These are phyloP conservation scores for Diaporthe sp. DNA, from an alignment of 2,329 filamentous ascomycete species.

Conservation along the genomic window DNA sequence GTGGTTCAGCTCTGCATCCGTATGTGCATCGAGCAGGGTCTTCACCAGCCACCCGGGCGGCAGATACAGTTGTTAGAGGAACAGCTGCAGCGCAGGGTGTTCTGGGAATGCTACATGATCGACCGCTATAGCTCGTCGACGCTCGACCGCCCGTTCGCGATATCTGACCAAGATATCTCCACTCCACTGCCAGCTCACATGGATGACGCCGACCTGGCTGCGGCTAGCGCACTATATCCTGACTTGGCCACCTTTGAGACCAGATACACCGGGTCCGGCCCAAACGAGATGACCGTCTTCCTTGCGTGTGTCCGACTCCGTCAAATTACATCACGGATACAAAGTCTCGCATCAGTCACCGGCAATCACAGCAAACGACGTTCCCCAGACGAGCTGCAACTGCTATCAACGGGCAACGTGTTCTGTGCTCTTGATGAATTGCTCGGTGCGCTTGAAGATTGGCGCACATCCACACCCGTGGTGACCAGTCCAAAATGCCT, in stretches of 20 bases:
- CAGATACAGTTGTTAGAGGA: not conserved
- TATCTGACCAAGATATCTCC: conserved; percentile 55
- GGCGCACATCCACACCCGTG: not conserved
- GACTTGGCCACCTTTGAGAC: not conserved
- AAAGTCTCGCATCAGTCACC: not conserved
- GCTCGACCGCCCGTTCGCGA: conserved; percentile 57
- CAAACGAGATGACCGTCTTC: conserved; percentile 1
- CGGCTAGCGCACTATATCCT: conserved; percentile 4
- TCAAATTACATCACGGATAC: conserved; percentile 9
- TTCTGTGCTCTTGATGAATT: conserved; percentile 7
- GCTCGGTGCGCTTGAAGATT: not conserved
- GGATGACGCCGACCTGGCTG: not conserved
- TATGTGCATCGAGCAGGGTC: not conserved
- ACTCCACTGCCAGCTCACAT: not conserved
- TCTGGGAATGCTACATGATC: conserved; percentile 61
- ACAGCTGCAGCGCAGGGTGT: conserved; percentile 48
- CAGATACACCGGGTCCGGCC: not conserved
- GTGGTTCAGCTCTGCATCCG: conserved; percentile 12
- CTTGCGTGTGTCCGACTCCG: not conserved
- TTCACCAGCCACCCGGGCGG: not conserved
- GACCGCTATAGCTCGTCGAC: conserved; percentile 59
- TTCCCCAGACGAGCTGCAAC: not conserved
- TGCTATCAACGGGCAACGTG: not conserved
- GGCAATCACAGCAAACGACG: not conserved
- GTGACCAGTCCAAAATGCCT: not conserved